Evolutionary conservation across 305 asterid species (phyloP), one percentile per base, ranked within the genome.

Genomic region (Solanum hybrid): DNA sequence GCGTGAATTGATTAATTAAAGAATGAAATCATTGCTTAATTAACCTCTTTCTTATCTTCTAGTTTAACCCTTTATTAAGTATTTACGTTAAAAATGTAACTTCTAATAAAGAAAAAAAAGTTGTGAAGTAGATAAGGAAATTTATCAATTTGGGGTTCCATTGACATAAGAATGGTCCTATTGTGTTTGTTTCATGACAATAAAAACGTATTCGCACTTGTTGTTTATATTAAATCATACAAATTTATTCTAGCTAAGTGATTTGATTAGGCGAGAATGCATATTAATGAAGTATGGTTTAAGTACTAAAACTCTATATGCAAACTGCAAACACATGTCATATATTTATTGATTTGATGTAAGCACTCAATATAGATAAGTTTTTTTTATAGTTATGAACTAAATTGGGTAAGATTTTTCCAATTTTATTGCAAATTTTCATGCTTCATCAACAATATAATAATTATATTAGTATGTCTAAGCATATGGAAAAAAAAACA

Each of bases 161-260:
- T 0, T 75, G 79, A 72, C 34, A 27, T 72, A 2, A 72, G 5
- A 71, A 24, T 26, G 77, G 2, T 26, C 78, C 22, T 27, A 27
- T 72, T 72, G 78, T 0, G 20, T 31, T 13, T 73, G 0, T 31
- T 4, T 14, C 1, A 2, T 29, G 0, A 29, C 38, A 1, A 14
- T 3, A 2, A 31, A 31, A 29, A 7, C 0, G 0, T n/a, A 10
- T 0, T 69, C 0, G 16, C 31, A 1, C 0, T 0, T 10, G 4
- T 0, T 69, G 0, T 69, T 69, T 24, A 4, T 69, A 69, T 5
- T 0, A 69, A 69, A 69, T 69, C 4, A 24, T 69, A 4, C 3
- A 66, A 66, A 66, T 10, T n/a, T 66, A 66, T 2, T n/a, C 0
- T n/a, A 1, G 26, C 1, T 64, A 64, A 7, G 11, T 9, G 26